These are phyloP conservation scores for Hymenoscyphus infarciens DNA, from an alignment of 2,329 filamentous ascomycete genomes.

Conservation along the genomic window DNA sequence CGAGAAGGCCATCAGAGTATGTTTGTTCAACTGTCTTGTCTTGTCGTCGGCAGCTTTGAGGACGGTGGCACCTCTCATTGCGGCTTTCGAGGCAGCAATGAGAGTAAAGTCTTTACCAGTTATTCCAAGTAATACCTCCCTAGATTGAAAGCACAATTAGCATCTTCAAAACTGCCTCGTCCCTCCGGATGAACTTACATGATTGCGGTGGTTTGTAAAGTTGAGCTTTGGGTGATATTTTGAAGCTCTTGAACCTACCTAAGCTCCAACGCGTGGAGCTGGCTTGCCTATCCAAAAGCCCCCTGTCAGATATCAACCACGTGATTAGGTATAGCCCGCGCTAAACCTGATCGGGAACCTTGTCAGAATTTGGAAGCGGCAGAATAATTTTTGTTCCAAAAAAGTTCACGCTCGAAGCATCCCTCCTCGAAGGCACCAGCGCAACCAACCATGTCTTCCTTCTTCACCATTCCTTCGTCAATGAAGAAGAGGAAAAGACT, in stretches of 20 bases:
- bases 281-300: constrained; percentile 19
- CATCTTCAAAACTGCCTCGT: constrained; percentile 3
- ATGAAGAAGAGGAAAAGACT: constrained; percentile 87
- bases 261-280: constrained; percentile 32
- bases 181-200: constrained; percentile 25
- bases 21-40: constrained; percentile 86
- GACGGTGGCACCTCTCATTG: constrained; percentile 95
- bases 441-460: constrained; percentile 71
- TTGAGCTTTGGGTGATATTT: constrained; percentile 24
- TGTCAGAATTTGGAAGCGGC: neutral
- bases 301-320: constrained; percentile 13
- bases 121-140: constrained; percentile 97
- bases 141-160: constrained; percentile 38
- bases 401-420: neutral
- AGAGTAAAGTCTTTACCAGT: constrained; percentile 99
- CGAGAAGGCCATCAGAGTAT: constrained; percentile 91
- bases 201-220: constrained; percentile 23
- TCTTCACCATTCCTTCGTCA: constrained; percentile 84
- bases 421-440: neutral
- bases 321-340: constrained; percentile 10
- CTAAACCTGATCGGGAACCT: neutral
- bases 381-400: constrained; percentile 16
- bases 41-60: constrained; percentile 96
- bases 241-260: constrained; percentile 26
- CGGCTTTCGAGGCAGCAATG: constrained; percentile 94